Percentiles rank a stretch among this genome's conserved stretches.
These are phyloP conservation scores for Neurospora sp. DNA, from an alignment of 495 filamentous ascomycete genomes.

Conservation along the genomic window DNA sequence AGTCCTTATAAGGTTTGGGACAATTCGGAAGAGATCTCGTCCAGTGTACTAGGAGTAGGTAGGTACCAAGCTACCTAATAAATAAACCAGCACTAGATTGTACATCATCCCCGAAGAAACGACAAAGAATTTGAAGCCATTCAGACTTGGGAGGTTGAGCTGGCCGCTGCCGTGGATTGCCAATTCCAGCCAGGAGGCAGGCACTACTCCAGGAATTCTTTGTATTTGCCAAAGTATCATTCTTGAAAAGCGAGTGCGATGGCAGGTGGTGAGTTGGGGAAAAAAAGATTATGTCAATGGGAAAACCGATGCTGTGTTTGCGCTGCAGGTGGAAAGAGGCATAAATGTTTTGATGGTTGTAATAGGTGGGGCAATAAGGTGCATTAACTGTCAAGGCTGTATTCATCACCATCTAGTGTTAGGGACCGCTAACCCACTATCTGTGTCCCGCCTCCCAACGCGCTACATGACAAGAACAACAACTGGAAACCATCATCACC, in stretches of 20 bases:
- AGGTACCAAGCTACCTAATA: too few species aligned
- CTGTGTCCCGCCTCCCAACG: background rate
- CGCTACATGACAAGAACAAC: background rate
- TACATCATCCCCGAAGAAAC: too few species aligned
- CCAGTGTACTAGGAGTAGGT: too few species aligned
- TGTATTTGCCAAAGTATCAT: background rate
- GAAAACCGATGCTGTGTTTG: background rate
- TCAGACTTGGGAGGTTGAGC: background rate
- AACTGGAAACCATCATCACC: background rate
- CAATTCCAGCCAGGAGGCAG: background rate
- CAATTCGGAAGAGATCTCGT: too few species aligned
- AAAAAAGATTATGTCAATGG: background rate
- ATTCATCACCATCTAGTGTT: accelerated
- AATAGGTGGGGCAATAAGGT: background rate
- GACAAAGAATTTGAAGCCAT: too few species aligned
- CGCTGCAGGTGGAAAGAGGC: background rate
- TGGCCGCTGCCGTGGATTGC: too few species aligned
- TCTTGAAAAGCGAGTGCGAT: too few species aligned
- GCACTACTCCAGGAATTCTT: too few species aligned
- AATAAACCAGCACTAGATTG: too few species aligned
- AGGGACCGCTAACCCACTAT: background rate
- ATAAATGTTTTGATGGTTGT: background rate
- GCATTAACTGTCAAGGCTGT: background rate
- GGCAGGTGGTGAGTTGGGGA: background rate
- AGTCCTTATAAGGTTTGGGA: too few species aligned